Evolutionary conservation across 768 basidiomycete genomes (phyloP), one percentile per base, ranked within the genome.

Genomic region (Auriscalpium vulgare): DNA sequence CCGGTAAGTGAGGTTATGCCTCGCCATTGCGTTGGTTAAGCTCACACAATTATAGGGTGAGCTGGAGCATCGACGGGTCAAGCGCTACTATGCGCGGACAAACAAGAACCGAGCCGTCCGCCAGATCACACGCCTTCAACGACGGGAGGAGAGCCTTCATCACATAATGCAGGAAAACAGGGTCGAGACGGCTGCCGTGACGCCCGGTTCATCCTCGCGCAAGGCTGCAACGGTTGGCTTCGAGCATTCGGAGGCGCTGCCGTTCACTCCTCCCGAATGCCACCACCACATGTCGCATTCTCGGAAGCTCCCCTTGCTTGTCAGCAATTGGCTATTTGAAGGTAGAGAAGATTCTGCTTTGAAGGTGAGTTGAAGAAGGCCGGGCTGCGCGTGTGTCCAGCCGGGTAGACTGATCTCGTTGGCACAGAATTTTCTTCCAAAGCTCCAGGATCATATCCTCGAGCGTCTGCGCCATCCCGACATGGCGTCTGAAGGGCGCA

Each of bases 61-160:
- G 51, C 61, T 67, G 1, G 57, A 70, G 7, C 74, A 74, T 54
- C 67, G 59, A 0, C 55, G 56, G 0, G 58, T n/a, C n/a, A n/a
- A n/a, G n/a, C n/a, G n/a, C n/a, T n/a, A n/a, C n/a, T n/a, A n/a
- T n/a, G n/a, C n/a, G 2, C 57, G 63, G 5, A 67, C 69, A 1
- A 69, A 65, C 55, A 68, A 68, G 51, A 51, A 59, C 19, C 47
- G 57, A 4, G 19, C 52, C 7, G 57, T 53, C 11, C n/a, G 23
- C 1, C 66, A 68, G 47, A 63, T 71, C n/a, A 56, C 60, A 35
- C 58, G 66, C 40, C 55, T 65, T 14, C 64, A 70, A 13, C n/a
- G 17, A 2, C 55, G 54, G 8, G 60, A 63, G 53, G 38, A 19
- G 2, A 23, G 36, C 8, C 56, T 53, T 44, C 45, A 45, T 47